Evolutionary conservation across 2,329 filamentous ascomycete genomes (phyloP), one percentile per base, ranked within the genome.

Genomic region (Didymella glomerata): DNA sequence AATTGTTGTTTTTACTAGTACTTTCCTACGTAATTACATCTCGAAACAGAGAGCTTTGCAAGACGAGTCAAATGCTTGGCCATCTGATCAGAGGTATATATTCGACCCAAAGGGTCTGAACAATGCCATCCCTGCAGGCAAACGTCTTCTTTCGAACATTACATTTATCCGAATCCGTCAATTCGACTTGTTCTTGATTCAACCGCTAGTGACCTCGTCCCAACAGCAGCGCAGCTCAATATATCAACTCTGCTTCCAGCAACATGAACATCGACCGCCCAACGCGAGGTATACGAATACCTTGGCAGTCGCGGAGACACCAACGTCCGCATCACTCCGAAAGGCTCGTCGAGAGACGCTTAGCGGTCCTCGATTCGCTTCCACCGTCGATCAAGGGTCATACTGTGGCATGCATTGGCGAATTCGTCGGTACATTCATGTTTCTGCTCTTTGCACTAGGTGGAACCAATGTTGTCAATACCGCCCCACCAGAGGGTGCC

Each of bases 341-440:
- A 46, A 42, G 28, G 6, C 46, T 54, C 20, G 59, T 62, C 16
- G 47, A 41, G 10, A 42, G 59, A 27, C 59, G 46, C 14, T 25
- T 62, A 11, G 20, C 14, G 5, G 28, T 55, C 25, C 54, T 62
- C 13, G 46, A 62, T 36, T n/a, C 51, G 32, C 52, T 62, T 9
- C 60, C 60, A n/a, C 36, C 38, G 3, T 20, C 55, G 0, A 13
- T 53, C n/a, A 58, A 59, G 24, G 52, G 55, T 2, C 60, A 62
- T 16, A 53, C 55, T n/a, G 57, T 60, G 4, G 57, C 57, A 4
- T 44, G 48, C 25, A 40, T 79, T 18, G 79, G 79, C 28, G 79
- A 81, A 55, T 80, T 80, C 58, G 69, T 76, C 34, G 79, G 79
- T 27, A 79, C 78, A 1, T 78, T 80, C 60, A 70, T 81, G 51